Conservation (phyloP, 2,329 filamentous ascomycete genomes). For the Scleromitrula shiraiana region DNA sequence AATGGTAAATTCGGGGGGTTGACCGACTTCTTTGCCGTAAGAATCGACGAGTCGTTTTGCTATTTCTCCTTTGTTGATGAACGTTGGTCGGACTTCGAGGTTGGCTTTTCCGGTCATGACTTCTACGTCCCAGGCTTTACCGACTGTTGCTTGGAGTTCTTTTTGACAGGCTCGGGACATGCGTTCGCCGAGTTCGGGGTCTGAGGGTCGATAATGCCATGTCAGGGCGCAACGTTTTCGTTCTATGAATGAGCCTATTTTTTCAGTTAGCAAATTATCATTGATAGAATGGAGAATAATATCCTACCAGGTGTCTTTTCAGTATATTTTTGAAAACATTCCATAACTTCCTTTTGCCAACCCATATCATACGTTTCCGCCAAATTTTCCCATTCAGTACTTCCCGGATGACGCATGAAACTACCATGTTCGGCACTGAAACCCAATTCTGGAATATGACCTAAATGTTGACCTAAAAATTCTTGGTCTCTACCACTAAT, state of each 20-base stretch:
- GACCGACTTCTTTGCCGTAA: conserved; percentile 48
- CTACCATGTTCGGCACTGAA: conserved; percentile 95
- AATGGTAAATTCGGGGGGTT: conserved; percentile 74
- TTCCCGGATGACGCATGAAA: conserved; percentile 77
- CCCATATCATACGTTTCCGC: conserved; percentile 82
- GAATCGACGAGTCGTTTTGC: conserved; percentile 71
- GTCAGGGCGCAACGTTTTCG: conserved; percentile 89
- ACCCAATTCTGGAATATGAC: conserved; percentile 83
- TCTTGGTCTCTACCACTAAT: conserved; percentile 91
- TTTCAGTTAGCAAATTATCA: conserved; percentile 15
- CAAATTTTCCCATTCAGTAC: conserved; percentile 77
- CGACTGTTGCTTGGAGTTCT: conserved; percentile 69
- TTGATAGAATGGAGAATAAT: neutral
- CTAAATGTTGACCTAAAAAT: conserved; percentile 84
- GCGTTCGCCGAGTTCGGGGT: conserved; percentile 75
- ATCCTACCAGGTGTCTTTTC: conserved; percentile 70
- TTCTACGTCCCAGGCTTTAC: conserved; percentile 78
- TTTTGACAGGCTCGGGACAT: conserved; percentile 76
- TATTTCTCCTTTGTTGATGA: conserved; percentile 98
- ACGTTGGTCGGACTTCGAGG: conserved; percentile 89
- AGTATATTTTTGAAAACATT: conserved; percentile 81
- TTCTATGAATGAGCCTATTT: conserved; percentile 77
- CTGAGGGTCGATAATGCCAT: conserved; percentile 92
- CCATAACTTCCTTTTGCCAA: conserved; percentile 81
- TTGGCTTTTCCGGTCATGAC: conserved; percentile 98